Evolutionary conservation across 2,329 filamentous ascomycete species (phyloP).

Genomic region (Monosporascus cannonballus): DNA sequence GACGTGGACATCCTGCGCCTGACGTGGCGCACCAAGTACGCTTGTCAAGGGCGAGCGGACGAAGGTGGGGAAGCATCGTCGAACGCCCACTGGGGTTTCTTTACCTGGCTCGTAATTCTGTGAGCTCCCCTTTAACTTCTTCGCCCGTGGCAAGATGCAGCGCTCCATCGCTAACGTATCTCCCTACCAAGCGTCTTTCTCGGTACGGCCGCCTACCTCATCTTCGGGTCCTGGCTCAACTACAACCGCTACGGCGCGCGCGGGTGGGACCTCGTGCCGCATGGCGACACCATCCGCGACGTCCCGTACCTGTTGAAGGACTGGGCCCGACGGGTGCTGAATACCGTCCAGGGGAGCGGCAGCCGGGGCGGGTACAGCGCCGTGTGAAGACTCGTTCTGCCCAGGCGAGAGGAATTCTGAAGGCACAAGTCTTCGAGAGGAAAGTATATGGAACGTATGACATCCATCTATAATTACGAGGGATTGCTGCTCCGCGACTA

Average conservation of each 20-base stretch:
- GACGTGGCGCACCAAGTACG: slow-evolving; percentile 83
- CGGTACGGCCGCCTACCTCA: slow-evolving; percentile 79
- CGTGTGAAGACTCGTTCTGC: slow-evolving; percentile 46
- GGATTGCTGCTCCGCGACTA: too few relatives aligned
- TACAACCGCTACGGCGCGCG: slow-evolving; percentile 94
- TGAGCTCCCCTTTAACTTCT: slow-evolving; percentile 43
- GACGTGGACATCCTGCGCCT: slow-evolving; percentile 61
- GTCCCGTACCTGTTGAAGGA: slow-evolving; percentile 89
- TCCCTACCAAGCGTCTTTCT: slow-evolving; percentile 68
- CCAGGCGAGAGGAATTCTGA: too few relatives aligned
- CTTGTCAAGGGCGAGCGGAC: slow-evolving; percentile 55
- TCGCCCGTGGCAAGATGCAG: background rate
- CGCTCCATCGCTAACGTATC: slow-evolving; percentile 14
- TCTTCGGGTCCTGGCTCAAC: slow-evolving; percentile 98
- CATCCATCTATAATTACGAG: background rate
- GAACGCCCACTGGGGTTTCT: slow-evolving; percentile 77
- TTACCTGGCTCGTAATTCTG: slow-evolving; percentile 95
- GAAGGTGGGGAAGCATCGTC: slow-evolving; percentile 38
- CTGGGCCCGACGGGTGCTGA: slow-evolving; percentile 72
- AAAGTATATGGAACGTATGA: background rate
- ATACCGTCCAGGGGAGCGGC: slow-evolving; percentile 77
- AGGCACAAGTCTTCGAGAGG: background rate
- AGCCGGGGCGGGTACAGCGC: slow-evolving; percentile 91
- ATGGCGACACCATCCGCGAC: slow-evolving; percentile 87
- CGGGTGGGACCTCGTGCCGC: slow-evolving; percentile 90